Base-by-base conservation (phyloP, 179 eudicot species). In the Silene noctiflora region DNA sequence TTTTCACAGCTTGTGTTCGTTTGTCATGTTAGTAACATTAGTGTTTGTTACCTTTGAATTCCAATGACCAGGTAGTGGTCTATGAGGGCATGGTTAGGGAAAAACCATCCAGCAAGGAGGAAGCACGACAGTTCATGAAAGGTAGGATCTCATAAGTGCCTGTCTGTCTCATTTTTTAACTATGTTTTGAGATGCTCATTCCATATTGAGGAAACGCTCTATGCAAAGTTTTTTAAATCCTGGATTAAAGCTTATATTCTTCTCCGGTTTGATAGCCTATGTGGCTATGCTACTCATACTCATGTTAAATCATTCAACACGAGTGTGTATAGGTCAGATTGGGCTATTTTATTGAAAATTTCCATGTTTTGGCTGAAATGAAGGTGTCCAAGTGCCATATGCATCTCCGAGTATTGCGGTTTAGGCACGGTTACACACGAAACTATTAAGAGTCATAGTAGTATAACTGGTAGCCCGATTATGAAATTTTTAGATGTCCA, bases 61-160 rank as follows among this genome's bases (percentile, higher is more conserved):
- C 77, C 53, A 78, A 59, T 77, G 67, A 64, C 82, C 80, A 94
- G 98, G 98, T 94, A 86, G 98, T 92, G 84, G 97, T 94, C 77
- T 89, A 91, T 86, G 95, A 94, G 84, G 97, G 91, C 79, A 62
- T 72, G 75, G 77, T 94, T 66, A 86, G 98, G 74, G 98, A 94
- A 82, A 94, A 92, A 59, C 98, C 97, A 66, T 84, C 91, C 17
- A 84, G 84, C 82, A 80, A 87, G 77, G 98, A 89, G 82, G 97
- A 94, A 81, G 98, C 98, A 31, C 91, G 94, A 17, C 82, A 83
- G 71, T 92, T 86, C 71, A 76, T 94, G 35, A 86, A 87, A 94
- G 96, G 98, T 94, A 76, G 72, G 73, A 42, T 8, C 20, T 24
- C 51, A 4, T 61, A 4, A 19, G 6, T 68, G 66, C 16, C 55